These are phyloP conservation scores for Populus davidiana DNA, from an alignment of 345 rosid genomes.

Conservation along the genomic window DNA sequence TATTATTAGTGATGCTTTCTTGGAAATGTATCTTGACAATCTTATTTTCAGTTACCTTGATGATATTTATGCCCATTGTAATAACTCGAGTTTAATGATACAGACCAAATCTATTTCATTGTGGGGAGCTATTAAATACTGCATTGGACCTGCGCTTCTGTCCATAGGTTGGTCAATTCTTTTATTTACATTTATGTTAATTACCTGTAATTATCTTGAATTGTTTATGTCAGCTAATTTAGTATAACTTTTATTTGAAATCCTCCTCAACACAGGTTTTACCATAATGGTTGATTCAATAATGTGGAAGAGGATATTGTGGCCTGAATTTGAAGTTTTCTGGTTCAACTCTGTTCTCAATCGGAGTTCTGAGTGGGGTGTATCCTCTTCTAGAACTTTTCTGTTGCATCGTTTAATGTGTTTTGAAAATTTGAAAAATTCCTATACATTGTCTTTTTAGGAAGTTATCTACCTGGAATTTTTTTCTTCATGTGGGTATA, in stretches of 20 bases:
- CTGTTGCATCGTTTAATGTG: neutral
- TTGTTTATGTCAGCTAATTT: neutral
- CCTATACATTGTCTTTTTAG: neutral
- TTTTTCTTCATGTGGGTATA: neutral
- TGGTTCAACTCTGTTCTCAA: constrained; percentile 96
- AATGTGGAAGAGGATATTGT: constrained; percentile 77
- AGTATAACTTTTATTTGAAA: constrained; percentile 18
- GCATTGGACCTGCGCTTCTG: constrained; percentile 48
- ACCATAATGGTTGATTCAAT: constrained; percentile 74
- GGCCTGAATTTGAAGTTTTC: constrained; percentile 97
- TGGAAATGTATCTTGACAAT: neutral
- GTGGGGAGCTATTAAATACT: constrained; percentile 57
- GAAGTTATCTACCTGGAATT: neutral
- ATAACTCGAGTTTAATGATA: constrained; percentile 26
- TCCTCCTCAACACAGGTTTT: constrained; percentile 58
- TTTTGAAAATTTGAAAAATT: neutral
- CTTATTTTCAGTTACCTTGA: neutral
- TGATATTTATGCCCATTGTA: constrained; percentile 25
- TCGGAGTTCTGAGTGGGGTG: constrained; percentile 99
- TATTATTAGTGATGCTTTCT: neutral
- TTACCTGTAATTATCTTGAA: neutral
- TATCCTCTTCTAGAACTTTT: constrained; percentile 51
- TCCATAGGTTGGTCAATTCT: constrained; percentile 58
- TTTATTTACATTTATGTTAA: neutral
- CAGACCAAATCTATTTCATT: constrained; percentile 80